Conservation (phyloP, 169 alveolate genomes). For the Theileria parva region DNA sequence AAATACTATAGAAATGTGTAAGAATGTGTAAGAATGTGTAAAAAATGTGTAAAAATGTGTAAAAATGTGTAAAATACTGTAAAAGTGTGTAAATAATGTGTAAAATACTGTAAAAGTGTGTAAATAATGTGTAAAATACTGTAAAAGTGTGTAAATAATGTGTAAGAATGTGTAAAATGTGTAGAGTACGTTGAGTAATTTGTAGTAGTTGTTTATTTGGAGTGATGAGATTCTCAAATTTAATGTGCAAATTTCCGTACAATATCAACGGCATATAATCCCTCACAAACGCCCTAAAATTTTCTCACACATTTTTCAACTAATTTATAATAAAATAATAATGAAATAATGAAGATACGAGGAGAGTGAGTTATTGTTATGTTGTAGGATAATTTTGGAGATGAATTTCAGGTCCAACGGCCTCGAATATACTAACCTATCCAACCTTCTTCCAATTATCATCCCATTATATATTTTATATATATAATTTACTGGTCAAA, state of each 20-base stretch:
- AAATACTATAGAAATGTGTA: too few relatives aligned
- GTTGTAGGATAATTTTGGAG: not conserved
- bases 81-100: too few relatives aligned
- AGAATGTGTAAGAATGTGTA: too few relatives aligned
- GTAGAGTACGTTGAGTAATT: not conserved
- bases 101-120: too few relatives aligned
- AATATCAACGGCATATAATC: constrained; percentile 51
- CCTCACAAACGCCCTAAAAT: constrained; percentile 25
- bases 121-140: too few relatives aligned
- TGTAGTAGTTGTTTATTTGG: not conserved
- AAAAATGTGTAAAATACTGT: too few relatives aligned
- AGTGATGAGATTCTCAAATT: not conserved
- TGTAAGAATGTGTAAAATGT: too few relatives aligned
- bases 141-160: too few relatives aligned
- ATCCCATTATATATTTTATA: not conserved
- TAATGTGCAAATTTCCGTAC: constrained; percentile 43
- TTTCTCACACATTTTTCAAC: not conserved
- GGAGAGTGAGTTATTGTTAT: not conserved
- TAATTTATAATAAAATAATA: too few relatives aligned
- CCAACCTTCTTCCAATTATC: not conserved
- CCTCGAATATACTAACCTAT: not conserved
- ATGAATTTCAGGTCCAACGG: not conserved
- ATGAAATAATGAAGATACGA: not conserved
- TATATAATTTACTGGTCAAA: too few relatives aligned
- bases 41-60: too few relatives aligned